Evolutionary conservation across 2,329 filamentous ascomycete species (phyloP).

Genomic region (Fusarium sterilihyphosum): DNA sequence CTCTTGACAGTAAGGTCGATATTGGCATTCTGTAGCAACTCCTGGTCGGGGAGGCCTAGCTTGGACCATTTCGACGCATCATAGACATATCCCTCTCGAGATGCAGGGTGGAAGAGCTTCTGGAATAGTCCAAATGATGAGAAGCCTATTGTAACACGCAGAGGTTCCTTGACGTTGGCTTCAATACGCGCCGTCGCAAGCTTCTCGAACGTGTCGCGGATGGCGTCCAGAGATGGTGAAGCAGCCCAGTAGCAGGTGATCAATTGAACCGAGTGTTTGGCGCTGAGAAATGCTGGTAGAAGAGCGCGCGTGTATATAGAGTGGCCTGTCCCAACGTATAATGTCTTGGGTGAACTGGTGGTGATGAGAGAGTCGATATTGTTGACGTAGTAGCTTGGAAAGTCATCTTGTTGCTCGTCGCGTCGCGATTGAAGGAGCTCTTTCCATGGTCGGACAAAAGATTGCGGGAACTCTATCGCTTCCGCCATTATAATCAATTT

Average conservation of each 20-base stretch:
- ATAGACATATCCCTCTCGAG: slow-evolving; percentile 69
- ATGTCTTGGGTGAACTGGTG: slow-evolving; percentile 56
- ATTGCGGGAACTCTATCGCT: slow-evolving; percentile 46
- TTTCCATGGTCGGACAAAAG: slow-evolving; percentile 53
- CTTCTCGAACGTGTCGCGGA: slow-evolving; percentile 66
- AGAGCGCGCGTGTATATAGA: slow-evolving; percentile 65
- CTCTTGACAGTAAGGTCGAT: slow-evolving; percentile 79
- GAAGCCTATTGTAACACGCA: slow-evolving; percentile 78
- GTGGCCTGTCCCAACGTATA: slow-evolving; percentile 67
- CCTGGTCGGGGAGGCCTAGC: slow-evolving; percentile 70
- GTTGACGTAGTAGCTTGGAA: slow-evolving; percentile 59
- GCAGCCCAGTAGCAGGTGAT: slow-evolving; percentile 86
- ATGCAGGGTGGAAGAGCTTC: slow-evolving; percentile 78
- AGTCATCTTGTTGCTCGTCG: slow-evolving; percentile 51
- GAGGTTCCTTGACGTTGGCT: slow-evolving; percentile 40
- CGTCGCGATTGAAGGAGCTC: slow-evolving; percentile 46
- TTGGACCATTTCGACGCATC: slow-evolving; percentile 66
- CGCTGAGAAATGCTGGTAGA: slow-evolving; percentile 68
- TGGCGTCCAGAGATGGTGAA: slow-evolving; percentile 67
- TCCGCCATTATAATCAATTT: slow-evolving; percentile 5
- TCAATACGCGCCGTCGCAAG: slow-evolving; percentile 60
- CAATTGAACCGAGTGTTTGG: slow-evolving; percentile 74
- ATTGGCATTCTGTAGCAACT: slow-evolving; percentile 61
- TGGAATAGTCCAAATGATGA: slow-evolving; percentile 78
- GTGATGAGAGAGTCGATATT: slow-evolving; percentile 59